A percentile compares a stretch with the other conserved stretches of the same genome.
phyloP scores from a whole-genome alignment of 805 yeast species.

The Candida maesae region DNA sequence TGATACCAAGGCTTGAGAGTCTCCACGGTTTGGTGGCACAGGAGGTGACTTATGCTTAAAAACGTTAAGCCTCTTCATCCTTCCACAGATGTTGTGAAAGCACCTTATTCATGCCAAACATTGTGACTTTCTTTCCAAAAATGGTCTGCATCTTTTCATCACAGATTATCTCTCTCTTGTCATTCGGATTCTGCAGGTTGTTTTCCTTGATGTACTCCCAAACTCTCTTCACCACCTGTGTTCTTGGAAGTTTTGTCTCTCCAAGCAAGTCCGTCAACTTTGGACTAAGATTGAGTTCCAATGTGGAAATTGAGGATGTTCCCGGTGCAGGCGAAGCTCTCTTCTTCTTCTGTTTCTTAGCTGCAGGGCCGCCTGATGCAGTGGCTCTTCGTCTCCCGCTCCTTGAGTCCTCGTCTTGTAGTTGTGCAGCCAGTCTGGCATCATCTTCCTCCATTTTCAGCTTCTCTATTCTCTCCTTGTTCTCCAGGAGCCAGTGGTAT shows the following conservation, averaged over 20 bases:
- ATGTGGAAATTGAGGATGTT: conserved; percentile 31
- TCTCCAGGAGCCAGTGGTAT: conserved; percentile 42
- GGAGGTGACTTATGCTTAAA: too few relatives aligned
- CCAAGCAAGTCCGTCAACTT: conserved; percentile 49
- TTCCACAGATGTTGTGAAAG: conserved; percentile 48
- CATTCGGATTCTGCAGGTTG: conserved; percentile 61
- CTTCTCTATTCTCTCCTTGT: conserved; percentile 29
- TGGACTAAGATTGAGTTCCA: conserved; percentile 46
- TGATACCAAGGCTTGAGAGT: too few relatives aligned
- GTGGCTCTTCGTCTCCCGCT: conserved; percentile 16
- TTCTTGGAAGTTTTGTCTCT: conserved; percentile 47
- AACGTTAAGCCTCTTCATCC: conserved; percentile 27
- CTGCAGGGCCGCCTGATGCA: conserved; percentile 3
- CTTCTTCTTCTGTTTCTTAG: conserved; percentile 11
- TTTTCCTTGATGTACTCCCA: conserved; percentile 70
- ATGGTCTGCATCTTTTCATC: conserved; percentile 53
- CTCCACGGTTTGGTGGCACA: too few relatives aligned
- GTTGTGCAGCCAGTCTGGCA: conserved; percentile 46
- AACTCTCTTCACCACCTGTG: conserved; percentile 63
- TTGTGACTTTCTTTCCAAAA: conserved; percentile 57
- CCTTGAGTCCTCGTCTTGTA: conserved; percentile 33
- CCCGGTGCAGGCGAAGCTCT: conserved; percentile 16
- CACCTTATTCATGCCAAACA: conserved; percentile 56
- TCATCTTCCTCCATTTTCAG: conserved; percentile 45
- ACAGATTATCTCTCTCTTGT: conserved; percentile 61